These are phyloP conservation scores for Euphorbia corollata DNA, from an alignment of 441 rosid species.

Conservation along the genomic window DNA sequence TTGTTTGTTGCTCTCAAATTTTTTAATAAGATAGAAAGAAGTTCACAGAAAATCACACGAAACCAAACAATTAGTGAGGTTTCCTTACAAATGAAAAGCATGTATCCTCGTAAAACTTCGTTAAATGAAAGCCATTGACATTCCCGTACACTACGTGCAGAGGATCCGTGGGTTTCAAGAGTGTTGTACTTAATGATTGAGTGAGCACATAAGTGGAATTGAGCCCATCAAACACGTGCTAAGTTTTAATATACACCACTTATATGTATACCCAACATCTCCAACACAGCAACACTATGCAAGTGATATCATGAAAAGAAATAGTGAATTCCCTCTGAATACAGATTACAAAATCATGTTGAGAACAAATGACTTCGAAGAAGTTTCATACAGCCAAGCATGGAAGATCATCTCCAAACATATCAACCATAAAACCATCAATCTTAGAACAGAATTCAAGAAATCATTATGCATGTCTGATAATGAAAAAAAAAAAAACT, in stretches of 20 bases:
- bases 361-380: constrained; percentile 3
- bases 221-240: no score
- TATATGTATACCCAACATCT: neutral
- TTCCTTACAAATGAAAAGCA: neutral
- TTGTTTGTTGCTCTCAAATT: neutral
- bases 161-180: no score
- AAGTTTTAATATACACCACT: no score
- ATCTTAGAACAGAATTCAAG: constrained; percentile 2
- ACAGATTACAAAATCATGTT: neutral
- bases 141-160: no score
- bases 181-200: no score
- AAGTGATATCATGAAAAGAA: constrained; percentile 1
- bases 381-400: constrained; percentile 5
- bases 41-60: neutral
- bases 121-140: neutral
- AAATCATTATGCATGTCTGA: neutral
- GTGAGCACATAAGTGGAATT: no score
- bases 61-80: neutral
- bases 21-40: neutral
- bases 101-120: no score
- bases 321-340: constrained; percentile 1
- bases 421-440: neutral
- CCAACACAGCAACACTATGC: neutral
- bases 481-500: no score
- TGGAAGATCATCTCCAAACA: neutral